phyloP scores from a whole-genome alignment of 345 rosid genomes.

The Acer saccharum region DNA sequence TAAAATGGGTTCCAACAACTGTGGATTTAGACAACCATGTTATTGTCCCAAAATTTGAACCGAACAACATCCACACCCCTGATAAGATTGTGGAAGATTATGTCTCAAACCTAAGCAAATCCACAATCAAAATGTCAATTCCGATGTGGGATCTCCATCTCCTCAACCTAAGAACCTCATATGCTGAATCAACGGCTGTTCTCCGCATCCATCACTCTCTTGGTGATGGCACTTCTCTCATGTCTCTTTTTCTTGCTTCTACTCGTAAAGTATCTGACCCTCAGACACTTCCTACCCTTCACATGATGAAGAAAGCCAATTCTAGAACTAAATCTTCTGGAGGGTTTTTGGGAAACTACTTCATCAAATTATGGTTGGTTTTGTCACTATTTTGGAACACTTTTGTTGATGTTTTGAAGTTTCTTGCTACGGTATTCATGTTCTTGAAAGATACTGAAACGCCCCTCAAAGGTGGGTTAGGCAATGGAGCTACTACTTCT shows the following conservation, averaged over 20 bases:
- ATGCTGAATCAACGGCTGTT: slow-evolving; percentile 33
- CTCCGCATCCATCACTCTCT: slow-evolving; percentile 42
- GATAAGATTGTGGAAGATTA: slow-evolving; percentile 38
- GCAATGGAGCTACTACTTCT: slow-evolving; percentile 19
- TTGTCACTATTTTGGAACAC: slow-evolving; percentile 28
- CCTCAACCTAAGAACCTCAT: slow-evolving; percentile 31
- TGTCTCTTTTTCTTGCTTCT: slow-evolving; percentile 37
- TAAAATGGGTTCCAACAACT: slow-evolving; percentile 35
- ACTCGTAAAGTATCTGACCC: slow-evolving; percentile 26
- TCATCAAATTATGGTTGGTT: not conserved
- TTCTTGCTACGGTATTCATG: slow-evolving; percentile 20
- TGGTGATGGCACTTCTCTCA: slow-evolving; percentile 38
- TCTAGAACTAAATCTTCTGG: not conserved
- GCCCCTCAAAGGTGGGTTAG: slow-evolving; percentile 28
- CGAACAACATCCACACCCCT: not conserved
- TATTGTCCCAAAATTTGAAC: slow-evolving; percentile 19
- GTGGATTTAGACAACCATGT: slow-evolving; percentile 37
- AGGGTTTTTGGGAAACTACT: too few species aligned
- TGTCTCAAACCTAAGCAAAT: slow-evolving; percentile 16
- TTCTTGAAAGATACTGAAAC: slow-evolving; percentile 34
- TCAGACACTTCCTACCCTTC: slow-evolving; percentile 21
- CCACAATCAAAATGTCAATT: slow-evolving; percentile 24
- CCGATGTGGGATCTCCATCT: slow-evolving; percentile 49
- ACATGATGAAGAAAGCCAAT: not conserved
- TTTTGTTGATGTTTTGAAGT: slow-evolving; percentile 24